Base-by-base conservation (phyloP, 192 early-diverging fungal species). In the Powellomyces hirtus region DNA sequence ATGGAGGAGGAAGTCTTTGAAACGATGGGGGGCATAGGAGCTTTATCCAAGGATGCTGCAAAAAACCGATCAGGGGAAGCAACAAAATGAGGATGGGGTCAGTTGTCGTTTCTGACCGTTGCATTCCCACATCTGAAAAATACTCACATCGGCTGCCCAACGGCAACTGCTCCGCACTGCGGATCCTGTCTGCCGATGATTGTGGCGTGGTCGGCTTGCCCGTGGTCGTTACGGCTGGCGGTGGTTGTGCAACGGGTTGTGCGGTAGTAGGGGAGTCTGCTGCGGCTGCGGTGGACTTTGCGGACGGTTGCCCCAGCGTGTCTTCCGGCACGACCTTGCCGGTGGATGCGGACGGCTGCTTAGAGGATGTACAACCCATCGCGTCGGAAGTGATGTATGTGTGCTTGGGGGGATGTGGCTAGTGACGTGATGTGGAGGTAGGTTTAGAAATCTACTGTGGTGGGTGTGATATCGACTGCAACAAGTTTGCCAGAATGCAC, bases 31-130 rank as follows among this genome's bases (percentile, higher is more conserved):
- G 53, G 53, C 53, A 56, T 56, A 2, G 29, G 26, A 1, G 53
- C 20, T 29, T 56, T 56, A 31, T 56, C 53, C 20, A 56, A 31
- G 29, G 53, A 56, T 56, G 53, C 53, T 56, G 26, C 20, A 56
- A 56, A 56, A 56, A 42, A 42, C 40, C 40, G 8, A 18, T 8
- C 40, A 18, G 18, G 40, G 10, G 40, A 42, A 42, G 18, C 8
- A 42, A 42, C 8, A 42, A 42, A 42, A 42, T 42, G 10, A 11
- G 40, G 40, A 42, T 18, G 40, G 18, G 40, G 40, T 42, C 40
- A 11, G 10, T 42, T 42, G 40, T 42, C 40, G 18, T 11, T 42
- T 18, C n/a, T 7, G 4, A 49, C n/a, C n/a, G n/a, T n/a, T n/a
- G n/a, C n/a, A n/a, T n/a, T n/a, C n/a, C n/a, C n/a, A n/a, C n/a